Base-by-base conservation (phyloP, 805 yeast genomes). In the Phaffomyces antillensis region DNA sequence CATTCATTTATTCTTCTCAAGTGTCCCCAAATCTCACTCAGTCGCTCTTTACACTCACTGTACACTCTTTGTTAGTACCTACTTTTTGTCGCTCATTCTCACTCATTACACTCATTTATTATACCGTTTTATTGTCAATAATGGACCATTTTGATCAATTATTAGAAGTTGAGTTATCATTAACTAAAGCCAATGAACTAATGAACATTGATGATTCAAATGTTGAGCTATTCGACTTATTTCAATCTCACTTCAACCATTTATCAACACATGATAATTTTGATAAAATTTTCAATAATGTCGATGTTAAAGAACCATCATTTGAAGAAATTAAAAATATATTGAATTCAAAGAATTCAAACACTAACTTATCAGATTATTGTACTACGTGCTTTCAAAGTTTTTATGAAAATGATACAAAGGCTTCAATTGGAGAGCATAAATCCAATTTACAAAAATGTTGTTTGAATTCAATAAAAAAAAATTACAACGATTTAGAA, bases 271-370 rank as follows among this genome's bases (percentile, higher is more conserved):
- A 41, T 18, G 28, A 35, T 9, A 39, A 43, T 16, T 38, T 34
- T 25, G 18, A 11, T 4, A 30, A 39, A 16, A 37, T 37, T 11
- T 31, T 40, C 63, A 32, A 46, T 9, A 44, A 44, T 7, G 28
- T 17, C 7, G 43, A 44, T 7, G 28, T 15, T 7, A 16, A 25
- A 18, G 12, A 16, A 5, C 24, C 42, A 7, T 62, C 72, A 30
- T 63, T 76, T 9, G 40, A 47, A 2, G 40, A 62, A 60, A 58
- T 60, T 59, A 47, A 36, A 20, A n/a, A 30, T 1, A 28, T 59
- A 2, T 30, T 60, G 5, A 24, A 44, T 3, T 60, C 67, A 48
- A 50, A 50, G 3, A 56, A 50, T 28, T 11, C 12, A 3, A 42
- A 51, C 9, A 52, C 52, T 13, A 53, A 59, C 38, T 34, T 61